These are phyloP conservation scores for Wickerhamomyces sydowiorum DNA, from an alignment of 805 yeast genomes.

Conservation along the genomic window DNA sequence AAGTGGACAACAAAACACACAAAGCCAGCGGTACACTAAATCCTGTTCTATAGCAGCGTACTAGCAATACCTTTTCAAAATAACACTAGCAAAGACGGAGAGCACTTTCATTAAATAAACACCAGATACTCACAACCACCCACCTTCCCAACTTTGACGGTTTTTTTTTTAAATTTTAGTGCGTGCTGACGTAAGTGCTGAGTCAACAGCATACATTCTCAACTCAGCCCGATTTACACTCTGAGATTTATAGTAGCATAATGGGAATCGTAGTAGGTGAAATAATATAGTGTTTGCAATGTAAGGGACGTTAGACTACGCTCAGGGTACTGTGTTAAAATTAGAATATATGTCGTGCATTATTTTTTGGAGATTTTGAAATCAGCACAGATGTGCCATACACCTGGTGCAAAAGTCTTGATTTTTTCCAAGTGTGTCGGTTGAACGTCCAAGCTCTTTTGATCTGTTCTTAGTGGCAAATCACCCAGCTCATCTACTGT, in stretches of 20 bases:
- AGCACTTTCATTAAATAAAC: not conserved
- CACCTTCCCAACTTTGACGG: not conserved
- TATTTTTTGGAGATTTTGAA: too few species aligned
- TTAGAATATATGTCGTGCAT: too few species aligned
- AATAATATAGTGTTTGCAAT: too few species aligned
- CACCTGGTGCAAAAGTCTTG: conserved; percentile 84
- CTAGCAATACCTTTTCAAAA: too few species aligned
- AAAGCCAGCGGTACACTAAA: not conserved
- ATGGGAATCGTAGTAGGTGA: too few species aligned
- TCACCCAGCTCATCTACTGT: conserved; percentile 2
- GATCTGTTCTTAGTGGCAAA: conserved; percentile 1
- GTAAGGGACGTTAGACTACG: too few species aligned
- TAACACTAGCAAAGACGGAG: too few species aligned
- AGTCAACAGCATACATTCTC: not conserved
- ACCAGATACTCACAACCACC: not conserved
- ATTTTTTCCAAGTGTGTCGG: conserved; percentile 50
- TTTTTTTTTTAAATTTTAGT: not conserved
- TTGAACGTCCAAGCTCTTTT: not conserved
- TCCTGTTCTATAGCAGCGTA: too few species aligned
- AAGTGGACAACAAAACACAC: not conserved
- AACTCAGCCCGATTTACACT: too few species aligned
- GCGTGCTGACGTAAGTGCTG: not conserved
- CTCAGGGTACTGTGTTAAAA: too few species aligned
- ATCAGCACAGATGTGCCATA: conserved; percentile 70
- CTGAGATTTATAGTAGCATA: too few species aligned